Conservation (phyloP, 257 asterid species). For the Eucommia ulmoides region DNA sequence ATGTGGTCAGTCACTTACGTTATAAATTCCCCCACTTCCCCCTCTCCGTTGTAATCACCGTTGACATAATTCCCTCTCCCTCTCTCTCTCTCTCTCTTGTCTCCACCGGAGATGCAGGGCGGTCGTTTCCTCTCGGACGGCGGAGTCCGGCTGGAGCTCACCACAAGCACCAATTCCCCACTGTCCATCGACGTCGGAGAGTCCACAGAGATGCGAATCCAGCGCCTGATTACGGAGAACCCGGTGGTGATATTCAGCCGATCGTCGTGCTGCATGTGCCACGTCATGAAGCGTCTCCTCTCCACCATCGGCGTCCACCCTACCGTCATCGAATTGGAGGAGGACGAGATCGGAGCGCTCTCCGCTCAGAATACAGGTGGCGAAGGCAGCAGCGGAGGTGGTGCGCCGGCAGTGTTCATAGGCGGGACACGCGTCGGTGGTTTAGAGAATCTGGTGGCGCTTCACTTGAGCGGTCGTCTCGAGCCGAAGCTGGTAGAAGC, state of each 20-base stretch:
- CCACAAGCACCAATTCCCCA: conserved; percentile 42
- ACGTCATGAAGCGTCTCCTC: conserved; percentile 73
- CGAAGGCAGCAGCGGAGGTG: conserved; percentile 9
- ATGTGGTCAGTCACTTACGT: too few relatives aligned
- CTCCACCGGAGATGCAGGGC: conserved; percentile 42
- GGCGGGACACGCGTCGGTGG: conserved; percentile 91
- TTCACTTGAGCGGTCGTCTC: conserved; percentile 71
- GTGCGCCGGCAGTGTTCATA: conserved; percentile 58
- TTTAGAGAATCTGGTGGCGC: conserved; percentile 62
- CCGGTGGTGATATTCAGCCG: conserved; percentile 84
- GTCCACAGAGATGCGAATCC: conserved; percentile 68
- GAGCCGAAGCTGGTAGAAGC: conserved; percentile 82
- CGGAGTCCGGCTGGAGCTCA: conserved; percentile 56
- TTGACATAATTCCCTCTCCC: conserved; percentile 5
- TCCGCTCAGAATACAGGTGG: not conserved
- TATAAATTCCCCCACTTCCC: conserved; percentile 25
- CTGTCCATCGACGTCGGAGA: conserved; percentile 61
- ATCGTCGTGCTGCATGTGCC: conserved; percentile 89
- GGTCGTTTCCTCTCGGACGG: conserved; percentile 32
- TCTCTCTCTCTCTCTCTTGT: not conserved
- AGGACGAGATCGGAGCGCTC: conserved; percentile 66
- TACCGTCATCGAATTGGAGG: conserved; percentile 74
- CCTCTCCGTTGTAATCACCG: conserved; percentile 10
- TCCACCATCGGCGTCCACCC: conserved; percentile 73
- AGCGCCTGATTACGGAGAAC: conserved; percentile 68